Conservation (phyloP, 441 rosid genomes). For the Corymbia citriodora region DNA sequence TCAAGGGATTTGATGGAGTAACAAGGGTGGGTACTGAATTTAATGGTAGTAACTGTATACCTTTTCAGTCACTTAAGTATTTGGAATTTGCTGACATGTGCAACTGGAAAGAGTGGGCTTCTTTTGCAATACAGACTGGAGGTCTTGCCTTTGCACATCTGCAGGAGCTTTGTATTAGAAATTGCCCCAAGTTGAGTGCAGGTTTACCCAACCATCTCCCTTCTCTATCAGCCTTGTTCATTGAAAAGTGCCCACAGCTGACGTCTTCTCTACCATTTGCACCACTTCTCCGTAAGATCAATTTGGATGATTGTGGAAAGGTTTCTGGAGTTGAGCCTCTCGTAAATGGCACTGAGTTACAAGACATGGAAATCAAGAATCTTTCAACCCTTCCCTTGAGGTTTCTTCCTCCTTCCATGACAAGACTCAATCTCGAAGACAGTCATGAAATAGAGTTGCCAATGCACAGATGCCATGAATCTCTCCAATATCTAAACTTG, state of each 20-base stretch:
- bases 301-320: neutral
- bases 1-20: constrained; percentile 7
- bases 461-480: constrained; percentile 5
- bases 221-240: constrained; percentile 2
- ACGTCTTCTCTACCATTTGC: constrained; percentile 1
- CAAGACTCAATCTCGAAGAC: constrained; percentile 16
- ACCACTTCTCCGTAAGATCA: neutral
- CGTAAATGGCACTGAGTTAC: constrained; percentile 9
- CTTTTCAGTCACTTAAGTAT: constrained; percentile 9
- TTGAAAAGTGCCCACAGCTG: neutral
- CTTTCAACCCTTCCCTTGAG: neutral
- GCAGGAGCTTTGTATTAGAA: neutral
- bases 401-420: constrained; percentile 9
- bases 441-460: constrained; percentile 15
- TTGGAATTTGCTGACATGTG: constrained; percentile 15
- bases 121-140: neutral
- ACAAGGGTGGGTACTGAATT: constrained; percentile 5
- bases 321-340: constrained; percentile 13
- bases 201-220: constrained; percentile 11
- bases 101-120: constrained; percentile 19
- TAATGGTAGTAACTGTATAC: neutral
- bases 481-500: constrained; percentile 18
- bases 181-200: constrained; percentile 10
- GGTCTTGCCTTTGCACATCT: constrained; percentile 21
- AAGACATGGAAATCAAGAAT: neutral